Evolutionary conservation across 805 yeast species (phyloP).

Genomic region (Brettanomyces custersianus): DNA sequence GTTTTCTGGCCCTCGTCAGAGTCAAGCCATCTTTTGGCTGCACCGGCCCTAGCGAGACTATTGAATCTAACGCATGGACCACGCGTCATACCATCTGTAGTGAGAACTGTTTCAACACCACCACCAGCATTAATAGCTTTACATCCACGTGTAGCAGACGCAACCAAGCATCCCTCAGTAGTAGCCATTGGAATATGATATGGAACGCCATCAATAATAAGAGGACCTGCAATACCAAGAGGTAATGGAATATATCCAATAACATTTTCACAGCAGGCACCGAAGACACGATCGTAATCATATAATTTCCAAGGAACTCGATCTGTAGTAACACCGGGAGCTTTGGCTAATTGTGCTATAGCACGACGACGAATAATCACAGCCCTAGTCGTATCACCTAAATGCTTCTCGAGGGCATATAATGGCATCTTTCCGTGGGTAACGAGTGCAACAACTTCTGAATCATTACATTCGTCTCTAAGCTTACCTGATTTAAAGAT

Average conservation of each 20-base stretch:
- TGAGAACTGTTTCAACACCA: slow-evolving; percentile 85
- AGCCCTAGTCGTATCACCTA: slow-evolving; percentile 84
- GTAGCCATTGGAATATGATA: slow-evolving; percentile 98
- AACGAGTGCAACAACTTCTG: slow-evolving; percentile 66
- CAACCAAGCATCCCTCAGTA: slow-evolving; percentile 97
- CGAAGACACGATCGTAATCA: slow-evolving; percentile 92
- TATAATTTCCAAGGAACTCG: slow-evolving; percentile 74
- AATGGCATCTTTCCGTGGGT: slow-evolving; percentile 75
- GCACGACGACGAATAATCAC: slow-evolving; percentile 89
- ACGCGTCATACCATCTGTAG: slow-evolving; percentile 98
- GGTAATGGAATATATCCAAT: slow-evolving; percentile 96
- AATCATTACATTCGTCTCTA: slow-evolving; percentile 47
- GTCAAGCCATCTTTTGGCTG: slow-evolving; percentile 91
- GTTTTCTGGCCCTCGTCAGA: slow-evolving; percentile 84
- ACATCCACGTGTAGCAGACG: slow-evolving; percentile 98
- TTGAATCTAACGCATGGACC: slow-evolving; percentile 97
- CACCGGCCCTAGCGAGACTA: slow-evolving; percentile 77
- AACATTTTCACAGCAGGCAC: slow-evolving; percentile 98
- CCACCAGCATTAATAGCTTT: slow-evolving; percentile 97
- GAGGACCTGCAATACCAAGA: slow-evolving; percentile 96
- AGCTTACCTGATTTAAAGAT: slow-evolving; percentile 66
- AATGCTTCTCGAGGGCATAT: slow-evolving; percentile 89
- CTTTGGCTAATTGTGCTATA: slow-evolving; percentile 74
- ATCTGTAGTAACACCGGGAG: slow-evolving; percentile 65
- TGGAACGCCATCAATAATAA: slow-evolving; percentile 80